Percentiles rank a stretch among this genome's conserved stretches.
phyloP scores from a whole-genome alignment of 495 filamentous ascomycete genomes.

The Aspergillus ellipticus region DNA sequence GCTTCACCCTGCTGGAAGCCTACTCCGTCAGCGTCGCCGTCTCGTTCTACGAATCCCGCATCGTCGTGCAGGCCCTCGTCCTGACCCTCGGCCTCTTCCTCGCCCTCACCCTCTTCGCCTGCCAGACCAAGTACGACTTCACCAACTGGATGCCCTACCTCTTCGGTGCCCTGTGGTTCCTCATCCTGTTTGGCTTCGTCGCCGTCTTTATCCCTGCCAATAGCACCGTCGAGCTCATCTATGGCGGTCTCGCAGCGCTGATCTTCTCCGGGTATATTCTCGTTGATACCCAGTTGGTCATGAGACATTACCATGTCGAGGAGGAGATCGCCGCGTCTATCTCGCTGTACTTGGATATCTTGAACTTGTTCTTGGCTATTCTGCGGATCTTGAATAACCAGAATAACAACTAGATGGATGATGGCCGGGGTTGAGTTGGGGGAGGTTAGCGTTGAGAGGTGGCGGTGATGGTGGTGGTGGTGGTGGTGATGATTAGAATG shows the following conservation, averaged over 20 bases:
- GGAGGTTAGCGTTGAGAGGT: neutral
- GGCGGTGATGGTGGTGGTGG: neutral
- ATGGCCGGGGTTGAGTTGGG: too few species aligned
- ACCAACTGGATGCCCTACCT: slow-evolving; percentile 94
- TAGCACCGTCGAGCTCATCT: slow-evolving; percentile 75
- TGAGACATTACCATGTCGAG: slow-evolving; percentile 94
- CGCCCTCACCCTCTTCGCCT: slow-evolving; percentile 88
- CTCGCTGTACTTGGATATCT: slow-evolving; percentile 90
- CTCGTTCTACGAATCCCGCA: slow-evolving; percentile 73
- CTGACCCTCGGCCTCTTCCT: slow-evolving; percentile 93
- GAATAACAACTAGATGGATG: slow-evolving; percentile 64
- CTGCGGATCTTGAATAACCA: slow-evolving; percentile 86
- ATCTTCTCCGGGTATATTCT: slow-evolving; percentile 93
- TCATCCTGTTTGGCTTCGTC: slow-evolving; percentile 92
- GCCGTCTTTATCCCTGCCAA: slow-evolving; percentile 75
- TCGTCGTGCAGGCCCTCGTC: slow-evolving; percentile 86
- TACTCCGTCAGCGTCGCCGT: slow-evolving; percentile 91
- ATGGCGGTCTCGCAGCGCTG: slow-evolving; percentile 73
- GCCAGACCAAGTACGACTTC: slow-evolving; percentile 98
- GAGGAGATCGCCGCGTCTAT: slow-evolving; percentile 98
- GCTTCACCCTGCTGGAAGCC: slow-evolving; percentile 88
- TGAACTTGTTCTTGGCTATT: slow-evolving; percentile 95
- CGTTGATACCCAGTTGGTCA: slow-evolving; percentile 91
- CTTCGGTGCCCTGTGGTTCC: slow-evolving; percentile 82
- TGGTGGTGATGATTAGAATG: neutral